Evolutionary conservation across 2,329 filamentous ascomycete species (phyloP).

Genomic region (Penicillium sp.): DNA sequence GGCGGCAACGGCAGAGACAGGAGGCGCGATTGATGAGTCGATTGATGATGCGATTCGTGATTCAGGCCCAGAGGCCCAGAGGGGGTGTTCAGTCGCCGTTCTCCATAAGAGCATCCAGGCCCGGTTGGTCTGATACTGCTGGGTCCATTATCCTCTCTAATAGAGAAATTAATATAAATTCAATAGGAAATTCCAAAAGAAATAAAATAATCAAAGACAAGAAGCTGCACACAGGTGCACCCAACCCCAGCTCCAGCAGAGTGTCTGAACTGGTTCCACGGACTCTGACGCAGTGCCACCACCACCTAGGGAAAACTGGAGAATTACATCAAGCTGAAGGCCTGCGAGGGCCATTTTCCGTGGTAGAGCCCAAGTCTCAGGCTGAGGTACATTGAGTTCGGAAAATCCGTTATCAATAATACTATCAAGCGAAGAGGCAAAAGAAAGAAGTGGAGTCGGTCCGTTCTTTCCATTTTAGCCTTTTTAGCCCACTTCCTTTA

Average conservation of each 20-base stretch:
- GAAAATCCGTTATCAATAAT: not conserved
- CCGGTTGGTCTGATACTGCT: not conserved
- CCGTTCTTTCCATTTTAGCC: not conserved
- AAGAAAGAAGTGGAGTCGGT: not conserved
- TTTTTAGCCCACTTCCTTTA: not conserved
- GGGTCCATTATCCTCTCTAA: not conserved
- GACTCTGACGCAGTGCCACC: constrained; percentile 30
- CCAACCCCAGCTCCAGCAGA: not conserved
- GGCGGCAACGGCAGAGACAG: not conserved
- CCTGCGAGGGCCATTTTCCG: not conserved
- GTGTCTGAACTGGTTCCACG: constrained; percentile 29
- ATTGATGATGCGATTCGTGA: not conserved
- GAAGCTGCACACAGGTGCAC: not conserved
- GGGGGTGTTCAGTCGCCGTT: not conserved
- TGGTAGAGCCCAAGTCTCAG: not conserved
- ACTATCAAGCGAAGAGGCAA: not conserved
- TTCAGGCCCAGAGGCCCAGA: not conserved
- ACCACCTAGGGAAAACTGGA: constrained; percentile 18
- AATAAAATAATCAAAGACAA: not conserved
- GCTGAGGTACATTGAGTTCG: not conserved
- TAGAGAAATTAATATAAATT: not conserved
- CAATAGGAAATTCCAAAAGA: not conserved
- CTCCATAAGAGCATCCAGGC: not conserved
- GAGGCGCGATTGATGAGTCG: not conserved
- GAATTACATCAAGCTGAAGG: not conserved